Evolutionary conservation across 2,329 filamentous ascomycete species (phyloP), one percentile per base, ranked within the genome.

Genomic region (Fusarium verrucosum): DNA sequence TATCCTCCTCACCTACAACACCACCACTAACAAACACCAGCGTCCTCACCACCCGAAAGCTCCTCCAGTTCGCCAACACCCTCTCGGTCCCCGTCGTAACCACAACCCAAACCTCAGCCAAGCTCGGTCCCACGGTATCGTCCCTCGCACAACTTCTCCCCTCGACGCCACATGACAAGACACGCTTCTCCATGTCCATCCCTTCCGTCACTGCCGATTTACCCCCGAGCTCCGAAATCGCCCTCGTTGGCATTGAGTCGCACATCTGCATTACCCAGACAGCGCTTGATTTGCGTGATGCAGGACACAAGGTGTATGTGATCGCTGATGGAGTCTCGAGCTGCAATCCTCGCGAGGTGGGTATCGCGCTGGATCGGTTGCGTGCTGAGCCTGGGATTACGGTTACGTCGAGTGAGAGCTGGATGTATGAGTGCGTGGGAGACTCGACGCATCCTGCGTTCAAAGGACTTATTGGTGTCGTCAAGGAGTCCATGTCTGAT

Each of bases 251-350:
- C 33, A 97, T 98, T 74, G 94, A 98, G 79, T 87, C 87, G 36
- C 94, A 98, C 79, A 95, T 98, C 75, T 98, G 94, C 81, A 88
- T 98, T 26, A 94, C 92, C 60, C 94, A 98, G 83, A 97, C 94
- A 37, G 87, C 92, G 16, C 83, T 97, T 37, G 94, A 97, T 79
- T 80, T 96, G 44, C 80, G 95, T 38, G 81, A 82, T 20, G 83
- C 84, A 2, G 93, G 93, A 1, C 92, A 97, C 77, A 82, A 82
- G 50, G 94, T 97, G 8, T 97, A 96, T 76, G 81, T 98, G 35
- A 82, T 97, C 28, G 92, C 93, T 49, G 94, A 98, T 77, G 94
- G 88, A 28, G 94, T 98, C 37, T 94, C 90, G 73, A 94, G 90
- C 78, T 92, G 91, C 76, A 96, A 97, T 79, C 80, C 82, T 17